Conservation (phyloP, 2,329 filamentous ascomycete species). For the Curvularia sp. region DNA sequence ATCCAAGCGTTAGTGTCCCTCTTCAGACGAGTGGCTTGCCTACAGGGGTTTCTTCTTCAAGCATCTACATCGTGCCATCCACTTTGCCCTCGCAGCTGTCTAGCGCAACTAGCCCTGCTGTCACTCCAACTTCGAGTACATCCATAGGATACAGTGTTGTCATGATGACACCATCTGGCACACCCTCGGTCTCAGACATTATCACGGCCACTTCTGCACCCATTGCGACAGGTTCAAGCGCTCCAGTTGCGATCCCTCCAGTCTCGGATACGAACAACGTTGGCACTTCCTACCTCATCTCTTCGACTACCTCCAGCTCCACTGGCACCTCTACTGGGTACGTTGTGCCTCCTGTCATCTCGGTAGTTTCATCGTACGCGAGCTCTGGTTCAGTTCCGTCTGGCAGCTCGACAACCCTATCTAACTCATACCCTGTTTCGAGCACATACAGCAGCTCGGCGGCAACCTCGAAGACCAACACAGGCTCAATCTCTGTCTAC, state of each 20-base stretch:
- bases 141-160: constrained; percentile 8
- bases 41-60: constrained; percentile 7
- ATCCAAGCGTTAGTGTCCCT: constrained; percentile 11
- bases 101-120: constrained; percentile 9
- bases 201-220: constrained; percentile 2
- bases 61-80: constrained; percentile 3
- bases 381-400: constrained; percentile 2
- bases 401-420: not conserved
- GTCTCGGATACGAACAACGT: constrained; percentile 11
- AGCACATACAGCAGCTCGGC: not conserved
- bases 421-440: constrained; percentile 7
- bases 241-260: constrained; percentile 2
- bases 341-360: constrained; percentile 9
- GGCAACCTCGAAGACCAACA: not conserved
- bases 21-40: constrained; percentile 17
- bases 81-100: not conserved
- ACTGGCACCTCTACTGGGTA: constrained; percentile 9
- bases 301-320: constrained; percentile 6
- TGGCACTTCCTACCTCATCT: constrained; percentile 9
- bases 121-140: constrained; percentile 9
- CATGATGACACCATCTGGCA: not conserved
- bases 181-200: not conserved
- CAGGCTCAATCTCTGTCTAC: not conserved
- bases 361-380: constrained; percentile 3
- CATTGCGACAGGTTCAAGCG: not conserved